phyloP scores from a whole-genome alignment of 768 basidiomycete genomes.

The Chiua virens region DNA sequence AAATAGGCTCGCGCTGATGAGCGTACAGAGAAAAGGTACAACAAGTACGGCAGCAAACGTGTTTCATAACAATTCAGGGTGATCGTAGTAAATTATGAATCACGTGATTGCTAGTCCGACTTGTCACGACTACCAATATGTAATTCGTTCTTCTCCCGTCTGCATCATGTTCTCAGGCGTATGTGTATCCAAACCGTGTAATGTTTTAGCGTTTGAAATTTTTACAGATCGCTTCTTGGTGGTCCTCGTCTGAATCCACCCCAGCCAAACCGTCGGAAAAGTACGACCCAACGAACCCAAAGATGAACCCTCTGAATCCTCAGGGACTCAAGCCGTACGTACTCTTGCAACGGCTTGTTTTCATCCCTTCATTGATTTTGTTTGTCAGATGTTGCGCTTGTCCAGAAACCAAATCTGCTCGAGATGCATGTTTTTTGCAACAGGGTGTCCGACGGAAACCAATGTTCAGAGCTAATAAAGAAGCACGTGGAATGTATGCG shows the following conservation, averaged over 20 bases:
- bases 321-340: conserved; percentile 93
- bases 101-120: too few species aligned
- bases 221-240: conserved; percentile 52
- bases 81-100: too few species aligned
- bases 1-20: neutral
- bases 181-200: too few species aligned
- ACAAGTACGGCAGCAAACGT: too few species aligned
- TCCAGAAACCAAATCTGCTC: conserved; percentile 85
- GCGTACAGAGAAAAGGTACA: too few species aligned
- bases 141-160: neutral
- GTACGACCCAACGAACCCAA: conserved; percentile 74
- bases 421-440: conserved; percentile 93
- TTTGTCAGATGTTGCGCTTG: conserved; percentile 88
- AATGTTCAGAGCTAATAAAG: conserved; percentile 79
- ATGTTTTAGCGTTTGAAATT: too few species aligned
- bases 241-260: conserved; percentile 43
- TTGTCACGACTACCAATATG: too few species aligned
- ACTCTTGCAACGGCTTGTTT: neutral
- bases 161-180: conserved; percentile 9
- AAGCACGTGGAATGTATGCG: conserved; percentile 92
- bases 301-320: conserved; percentile 88
- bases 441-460: conserved; percentile 63
- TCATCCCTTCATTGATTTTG: neutral
- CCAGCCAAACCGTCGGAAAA: conserved; percentile 37
- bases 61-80: too few species aligned